These are phyloP conservation scores for Neoscytalidium dimidiatum DNA, from an alignment of 2,329 filamentous ascomycete species.

Conservation along the genomic window DNA sequence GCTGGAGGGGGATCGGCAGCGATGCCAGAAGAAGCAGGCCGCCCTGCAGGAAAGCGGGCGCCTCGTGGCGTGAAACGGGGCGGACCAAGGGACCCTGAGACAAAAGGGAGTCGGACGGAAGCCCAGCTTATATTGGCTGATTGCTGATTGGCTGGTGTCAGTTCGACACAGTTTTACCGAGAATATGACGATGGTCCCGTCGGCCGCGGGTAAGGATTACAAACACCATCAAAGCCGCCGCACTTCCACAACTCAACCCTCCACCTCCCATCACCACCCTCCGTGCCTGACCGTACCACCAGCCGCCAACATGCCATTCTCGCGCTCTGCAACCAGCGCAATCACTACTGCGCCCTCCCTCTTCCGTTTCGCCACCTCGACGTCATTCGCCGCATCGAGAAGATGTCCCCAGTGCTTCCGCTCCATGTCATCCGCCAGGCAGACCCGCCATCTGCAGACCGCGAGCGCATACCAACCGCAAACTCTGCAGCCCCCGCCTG, in stretches of 20 bases:
- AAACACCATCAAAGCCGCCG: constrained; percentile 8
- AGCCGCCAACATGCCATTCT: constrained; percentile 1
- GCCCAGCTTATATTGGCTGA: not conserved
- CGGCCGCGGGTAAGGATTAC: constrained; percentile 16
- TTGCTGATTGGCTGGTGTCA: constrained; percentile 1
- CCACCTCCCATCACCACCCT: constrained; percentile 4
- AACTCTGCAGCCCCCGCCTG: constrained; percentile 57
- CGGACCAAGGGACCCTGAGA: not conserved
- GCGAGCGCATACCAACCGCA: constrained; percentile 66
- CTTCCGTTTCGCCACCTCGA: constrained; percentile 24
- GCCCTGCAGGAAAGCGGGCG: not conserved
- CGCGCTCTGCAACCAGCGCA: constrained; percentile 7
- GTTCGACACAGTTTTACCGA: not conserved
- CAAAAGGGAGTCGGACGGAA: not conserved
- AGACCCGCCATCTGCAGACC: constrained; percentile 58
- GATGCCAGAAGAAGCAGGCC: constrained; percentile 3
- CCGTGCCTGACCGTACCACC: not conserved
- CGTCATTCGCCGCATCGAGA: constrained; percentile 28
- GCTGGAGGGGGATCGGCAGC: not conserved
- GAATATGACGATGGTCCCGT: constrained; percentile 11
- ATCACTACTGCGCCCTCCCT: constrained; percentile 8
- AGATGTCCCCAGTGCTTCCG: constrained; percentile 48
- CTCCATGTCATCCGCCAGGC: constrained; percentile 44
- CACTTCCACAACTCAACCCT: constrained; percentile 4
- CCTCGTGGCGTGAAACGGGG: not conserved